Percentiles rank a stretch among this genome's conserved stretches.
Conservation (phyloP, 2,329 filamentous ascomycete genomes). For the Trichoderma asperellum region DNA sequence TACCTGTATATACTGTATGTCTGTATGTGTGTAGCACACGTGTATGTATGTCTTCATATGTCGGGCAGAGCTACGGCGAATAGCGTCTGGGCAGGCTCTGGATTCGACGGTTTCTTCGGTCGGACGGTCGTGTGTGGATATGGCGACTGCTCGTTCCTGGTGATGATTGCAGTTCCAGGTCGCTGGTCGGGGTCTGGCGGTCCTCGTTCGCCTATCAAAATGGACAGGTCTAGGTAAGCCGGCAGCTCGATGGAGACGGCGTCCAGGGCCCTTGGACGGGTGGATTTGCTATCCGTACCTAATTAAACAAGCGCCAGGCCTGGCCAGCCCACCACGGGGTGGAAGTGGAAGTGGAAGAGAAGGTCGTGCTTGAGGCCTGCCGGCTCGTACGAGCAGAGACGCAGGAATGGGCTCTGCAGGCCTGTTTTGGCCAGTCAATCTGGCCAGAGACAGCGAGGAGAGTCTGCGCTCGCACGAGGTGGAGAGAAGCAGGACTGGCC, state of each 20-base stretch:
- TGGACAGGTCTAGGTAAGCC: conserved; percentile 10
- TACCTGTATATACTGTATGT: background rate
- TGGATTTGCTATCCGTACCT: conserved; percentile 23
- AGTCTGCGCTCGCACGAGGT: background rate
- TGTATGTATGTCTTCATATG: background rate
- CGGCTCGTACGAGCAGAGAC: background rate
- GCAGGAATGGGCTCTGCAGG: background rate
- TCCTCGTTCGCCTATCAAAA: conserved; percentile 25
- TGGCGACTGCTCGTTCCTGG: conserved; percentile 1
- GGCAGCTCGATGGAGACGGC: conserved; percentile 13
- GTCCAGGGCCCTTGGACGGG: conserved; percentile 21
- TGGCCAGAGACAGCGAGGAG: background rate
- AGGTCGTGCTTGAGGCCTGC: background rate
- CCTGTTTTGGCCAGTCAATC: background rate
- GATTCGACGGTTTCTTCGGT: conserved; percentile 3
- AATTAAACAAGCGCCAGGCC: conserved; percentile 27
- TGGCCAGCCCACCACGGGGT: background rate
- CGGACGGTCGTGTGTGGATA: conserved; percentile 5
- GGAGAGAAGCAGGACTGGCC: conserved; percentile 2
- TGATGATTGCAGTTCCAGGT: conserved; percentile 8
- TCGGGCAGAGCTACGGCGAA: conserved; percentile 9
- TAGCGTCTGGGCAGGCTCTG: conserved; percentile 18
- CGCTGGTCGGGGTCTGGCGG: conserved; percentile 11
- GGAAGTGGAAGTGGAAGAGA: background rate
- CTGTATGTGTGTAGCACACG: background rate